phyloP scores from a whole-genome alignment of 805 yeast genomes.

The Metschnikowia gruessii region DNA sequence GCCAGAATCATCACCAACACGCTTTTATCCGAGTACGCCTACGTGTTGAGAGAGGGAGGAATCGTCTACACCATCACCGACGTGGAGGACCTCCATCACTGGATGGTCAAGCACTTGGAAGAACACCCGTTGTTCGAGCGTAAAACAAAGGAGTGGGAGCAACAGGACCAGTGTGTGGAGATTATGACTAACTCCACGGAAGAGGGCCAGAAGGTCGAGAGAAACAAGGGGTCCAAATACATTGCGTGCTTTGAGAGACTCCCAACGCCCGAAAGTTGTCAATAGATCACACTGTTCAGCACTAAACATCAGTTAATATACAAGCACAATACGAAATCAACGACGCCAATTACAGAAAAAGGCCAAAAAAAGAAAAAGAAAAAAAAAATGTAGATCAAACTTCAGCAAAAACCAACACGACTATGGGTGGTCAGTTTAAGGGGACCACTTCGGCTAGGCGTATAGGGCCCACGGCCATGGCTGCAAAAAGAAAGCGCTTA shows the following conservation, averaged over 20 bases:
- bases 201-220: conserved; percentile 93
- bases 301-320: conserved; percentile 5
- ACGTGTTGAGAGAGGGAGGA: conserved; percentile 82
- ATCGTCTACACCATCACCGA: conserved; percentile 92
- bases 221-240: conserved; percentile 85
- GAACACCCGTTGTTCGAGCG: conserved; percentile 90
- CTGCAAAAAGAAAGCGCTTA: conserved; percentile 8
- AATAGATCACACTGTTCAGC: conserved; percentile 7
- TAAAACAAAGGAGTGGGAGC: conserved; percentile 75
- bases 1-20: conserved; percentile 94
- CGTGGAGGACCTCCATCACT: conserved; percentile 84
- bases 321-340: not conserved
- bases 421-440: too few relatives aligned
- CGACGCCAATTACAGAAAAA: conserved; percentile 2
- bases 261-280: conserved; percentile 49
- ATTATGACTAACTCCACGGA: conserved; percentile 93
- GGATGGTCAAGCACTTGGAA: conserved; percentile 94
- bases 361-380: not conserved
- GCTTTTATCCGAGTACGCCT: conserved; percentile 87
- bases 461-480: too few relatives aligned
- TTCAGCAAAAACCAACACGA: not conserved
- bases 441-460: too few relatives aligned
- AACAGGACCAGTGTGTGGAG: conserved; percentile 72
- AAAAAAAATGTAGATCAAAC: not conserved
- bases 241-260: conserved; percentile 83